Conservation (phyloP, 345 rosid genomes). For the Aquilaria malaccensis region DNA sequence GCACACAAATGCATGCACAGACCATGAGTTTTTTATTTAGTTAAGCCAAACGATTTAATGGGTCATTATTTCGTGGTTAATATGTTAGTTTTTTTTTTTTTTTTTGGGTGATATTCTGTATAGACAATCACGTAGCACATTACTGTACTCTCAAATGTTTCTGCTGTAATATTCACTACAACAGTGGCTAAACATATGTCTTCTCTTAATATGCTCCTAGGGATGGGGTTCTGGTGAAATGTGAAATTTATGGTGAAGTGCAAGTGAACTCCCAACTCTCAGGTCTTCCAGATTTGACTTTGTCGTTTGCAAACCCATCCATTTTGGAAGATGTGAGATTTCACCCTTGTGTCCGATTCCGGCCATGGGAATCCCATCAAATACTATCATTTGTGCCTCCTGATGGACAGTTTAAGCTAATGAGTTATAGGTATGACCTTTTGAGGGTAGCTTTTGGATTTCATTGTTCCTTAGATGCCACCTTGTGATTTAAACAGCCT, state of each 20-base stretch:
- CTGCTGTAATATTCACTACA: too few species aligned
- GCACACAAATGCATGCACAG: not conserved
- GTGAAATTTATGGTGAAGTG: slow-evolving; percentile 73
- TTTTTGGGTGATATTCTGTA: too few species aligned
- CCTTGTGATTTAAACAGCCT: not conserved
- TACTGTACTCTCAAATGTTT: not conserved
- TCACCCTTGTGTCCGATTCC: slow-evolving; percentile 92
- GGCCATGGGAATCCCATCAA: slow-evolving; percentile 96
- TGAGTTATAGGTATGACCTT: slow-evolving; percentile 81
- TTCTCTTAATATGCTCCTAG: slow-evolving; percentile 1
- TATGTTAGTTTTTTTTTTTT: too few species aligned
- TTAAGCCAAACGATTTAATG: not conserved
- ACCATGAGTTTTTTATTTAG: not conserved
- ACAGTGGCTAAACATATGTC: too few species aligned
- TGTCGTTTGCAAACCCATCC: slow-evolving; percentile 77
- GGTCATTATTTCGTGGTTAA: too few species aligned
- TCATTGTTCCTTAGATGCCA: not conserved
- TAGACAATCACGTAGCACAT: not conserved
- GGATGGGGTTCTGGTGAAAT: slow-evolving; percentile 30
- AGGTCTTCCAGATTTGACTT: slow-evolving; percentile 91
- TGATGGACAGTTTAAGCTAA: slow-evolving; percentile 91
- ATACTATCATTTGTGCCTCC: slow-evolving; percentile 94
- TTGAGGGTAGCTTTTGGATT: not conserved
- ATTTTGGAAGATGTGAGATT: slow-evolving; percentile 76
- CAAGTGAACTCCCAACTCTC: slow-evolving; percentile 84